Conservation (phyloP, 2,329 filamentous ascomycete genomes). For the Pleoardoris graminearum region DNA sequence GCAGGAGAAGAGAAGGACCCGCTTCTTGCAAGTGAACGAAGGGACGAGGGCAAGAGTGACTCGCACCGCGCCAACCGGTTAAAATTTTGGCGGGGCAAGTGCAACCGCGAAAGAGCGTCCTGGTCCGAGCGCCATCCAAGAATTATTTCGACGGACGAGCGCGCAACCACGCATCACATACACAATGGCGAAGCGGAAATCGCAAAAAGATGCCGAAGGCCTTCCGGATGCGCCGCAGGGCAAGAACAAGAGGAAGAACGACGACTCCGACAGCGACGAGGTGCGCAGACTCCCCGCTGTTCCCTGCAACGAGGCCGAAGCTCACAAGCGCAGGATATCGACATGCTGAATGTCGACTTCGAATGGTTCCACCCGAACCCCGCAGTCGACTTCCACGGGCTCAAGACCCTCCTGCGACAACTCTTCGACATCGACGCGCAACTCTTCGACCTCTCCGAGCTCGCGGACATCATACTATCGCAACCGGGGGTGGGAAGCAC, state of each 20-base stretch:
- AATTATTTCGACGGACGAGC: constrained; percentile 24
- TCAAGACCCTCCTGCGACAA: constrained; percentile 87
- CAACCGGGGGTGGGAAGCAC: constrained; percentile 90
- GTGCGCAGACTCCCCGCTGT: constrained; percentile 24
- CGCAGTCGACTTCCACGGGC: constrained; percentile 89
- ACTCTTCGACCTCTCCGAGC: constrained; percentile 82
- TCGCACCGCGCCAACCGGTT: constrained; percentile 13
- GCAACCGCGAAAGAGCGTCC: constrained; percentile 1
- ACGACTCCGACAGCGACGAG: constrained; percentile 46
- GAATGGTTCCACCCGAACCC: constrained; percentile 97
- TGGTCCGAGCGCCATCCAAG: constrained; percentile 19
- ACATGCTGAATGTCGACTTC: constrained; percentile 93
- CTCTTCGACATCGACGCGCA: constrained; percentile 86
- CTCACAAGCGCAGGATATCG: constrained; percentile 67
- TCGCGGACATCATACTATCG: constrained; percentile 83
- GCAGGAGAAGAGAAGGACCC: constrained; percentile 11
- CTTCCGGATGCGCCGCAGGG: constrained; percentile 40
- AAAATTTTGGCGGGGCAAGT: constrained; percentile 28
- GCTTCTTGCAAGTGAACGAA: constrained; percentile 2
- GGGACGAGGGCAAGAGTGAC: constrained; percentile 18
- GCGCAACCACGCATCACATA: constrained; percentile 11
- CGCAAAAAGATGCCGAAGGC: constrained; percentile 38
- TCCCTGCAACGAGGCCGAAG: constrained; percentile 6
- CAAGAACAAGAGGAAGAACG: constrained; percentile 34
- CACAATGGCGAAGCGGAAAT: constrained; percentile 45